These are phyloP conservation scores for Paecilomyces sp. DNA, from an alignment of 2,329 filamentous ascomycete genomes.

Conservation along the genomic window DNA sequence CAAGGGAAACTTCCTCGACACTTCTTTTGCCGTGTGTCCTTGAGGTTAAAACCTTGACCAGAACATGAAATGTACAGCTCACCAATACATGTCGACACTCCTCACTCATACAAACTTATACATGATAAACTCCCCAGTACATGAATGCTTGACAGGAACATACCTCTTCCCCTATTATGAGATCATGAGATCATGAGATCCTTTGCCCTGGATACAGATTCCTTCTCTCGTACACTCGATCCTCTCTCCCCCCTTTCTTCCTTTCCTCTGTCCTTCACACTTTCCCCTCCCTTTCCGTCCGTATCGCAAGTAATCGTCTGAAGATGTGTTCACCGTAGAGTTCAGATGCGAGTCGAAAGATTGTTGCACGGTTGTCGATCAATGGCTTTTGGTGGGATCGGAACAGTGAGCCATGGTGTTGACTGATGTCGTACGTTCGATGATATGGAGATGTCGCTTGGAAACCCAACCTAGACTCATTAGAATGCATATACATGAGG, in stretches of 20 bases:
- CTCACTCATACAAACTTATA: not conserved
- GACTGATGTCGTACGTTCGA: not conserved
- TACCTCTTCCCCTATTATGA: not conserved
- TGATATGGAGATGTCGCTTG: no score
- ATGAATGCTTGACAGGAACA: not conserved
- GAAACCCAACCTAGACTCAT: not conserved
- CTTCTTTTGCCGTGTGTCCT: not conserved
- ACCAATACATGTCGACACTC: not conserved
- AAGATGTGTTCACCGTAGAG: no score
- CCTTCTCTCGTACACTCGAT: no score
- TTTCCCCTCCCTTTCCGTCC: no score
- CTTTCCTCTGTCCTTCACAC: no score
- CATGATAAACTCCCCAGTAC: not conserved
- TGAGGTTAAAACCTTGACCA: slow-evolving; percentile 13
- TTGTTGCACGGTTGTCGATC: not conserved
- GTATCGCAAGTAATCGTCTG: no score
- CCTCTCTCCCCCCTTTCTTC: no score
- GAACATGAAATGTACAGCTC: slow-evolving; percentile 2
- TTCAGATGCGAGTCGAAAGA: not conserved
- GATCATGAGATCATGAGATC: no score
- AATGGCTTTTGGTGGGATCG: not conserved
- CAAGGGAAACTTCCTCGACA: slow-evolving; percentile 11
- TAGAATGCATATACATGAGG: not conserved
- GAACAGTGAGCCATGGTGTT: not conserved
- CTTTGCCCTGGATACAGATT: not conserved